phyloP scores from a whole-genome alignment of 2,329 filamentous ascomycete species.

The Zopfia rhizophila region DNA sequence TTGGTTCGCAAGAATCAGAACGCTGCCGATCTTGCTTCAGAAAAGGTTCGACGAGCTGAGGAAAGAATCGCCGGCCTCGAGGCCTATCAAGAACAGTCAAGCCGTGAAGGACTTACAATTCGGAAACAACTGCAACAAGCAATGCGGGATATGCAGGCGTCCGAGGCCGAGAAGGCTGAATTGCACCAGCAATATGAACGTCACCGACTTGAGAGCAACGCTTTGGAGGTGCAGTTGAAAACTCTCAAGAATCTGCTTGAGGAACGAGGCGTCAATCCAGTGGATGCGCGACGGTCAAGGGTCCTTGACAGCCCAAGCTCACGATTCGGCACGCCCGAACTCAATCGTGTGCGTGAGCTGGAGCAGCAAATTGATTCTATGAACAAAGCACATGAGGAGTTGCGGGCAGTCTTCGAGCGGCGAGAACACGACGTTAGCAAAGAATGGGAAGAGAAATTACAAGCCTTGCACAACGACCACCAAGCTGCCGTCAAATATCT shows the following conservation, averaged over 20 bases:
- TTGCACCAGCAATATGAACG: conserved; percentile 83
- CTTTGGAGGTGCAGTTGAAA: conserved; percentile 88
- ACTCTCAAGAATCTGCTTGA: conserved; percentile 92
- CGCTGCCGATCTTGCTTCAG: conserved; percentile 85
- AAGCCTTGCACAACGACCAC: conserved; percentile 95
- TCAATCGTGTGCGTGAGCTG: conserved; percentile 81
- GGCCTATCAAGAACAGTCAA: conserved; percentile 96
- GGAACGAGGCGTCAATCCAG: conserved; percentile 86
- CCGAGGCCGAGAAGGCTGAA: conserved; percentile 83
- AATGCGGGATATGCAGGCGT: conserved; percentile 82
- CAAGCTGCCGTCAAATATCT: conserved; percentile 98
- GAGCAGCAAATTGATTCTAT: conserved; percentile 86
- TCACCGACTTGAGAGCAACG: conserved; percentile 93
- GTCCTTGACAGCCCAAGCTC: conserved; percentile 78
- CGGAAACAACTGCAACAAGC: conserved; percentile 88
- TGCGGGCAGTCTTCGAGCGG: conserved; percentile 78
- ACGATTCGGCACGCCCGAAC: conserved; percentile 79
- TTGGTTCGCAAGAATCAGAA: conserved; percentile 89
- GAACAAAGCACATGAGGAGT: conserved; percentile 84
- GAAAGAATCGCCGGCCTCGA: conserved; percentile 97
- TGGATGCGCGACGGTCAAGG: conserved; percentile 75
- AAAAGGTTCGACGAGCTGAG: conserved; percentile 90
- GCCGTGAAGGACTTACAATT: conserved; percentile 88
- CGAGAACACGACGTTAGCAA: conserved; percentile 89
- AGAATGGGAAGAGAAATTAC: conserved; percentile 90